Evolutionary conservation across 371 early-diverging fungal genomes (phyloP), one percentile per base, ranked within the genome.

Genomic region (Rhizomucor pusillus): DNA sequence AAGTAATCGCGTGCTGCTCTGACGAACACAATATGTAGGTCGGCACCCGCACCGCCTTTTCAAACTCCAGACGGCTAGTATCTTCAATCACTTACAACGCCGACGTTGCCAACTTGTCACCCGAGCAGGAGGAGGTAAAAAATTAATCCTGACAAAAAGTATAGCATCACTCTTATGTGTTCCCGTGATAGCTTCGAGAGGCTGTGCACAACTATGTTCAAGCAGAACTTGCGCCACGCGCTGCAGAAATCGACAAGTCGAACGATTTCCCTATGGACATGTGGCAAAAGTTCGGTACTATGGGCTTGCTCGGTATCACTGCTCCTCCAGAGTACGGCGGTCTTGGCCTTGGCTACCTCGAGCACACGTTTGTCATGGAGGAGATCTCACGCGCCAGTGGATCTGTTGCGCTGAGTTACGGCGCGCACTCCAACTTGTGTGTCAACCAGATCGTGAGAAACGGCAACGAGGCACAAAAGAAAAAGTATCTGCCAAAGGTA

Each of bases 351-450:
- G 97, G 97, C 46, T 98, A 98, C 69, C 73, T 95, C 41, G 91
- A 90, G 49, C 98, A 98, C 68, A 87, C 88, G 13, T 54, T 98
- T 20, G 92, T 87, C 20, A 95, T 98, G 96, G 96, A 98, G 66
- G 97, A 94, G 63, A 77, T 98, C 56, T 87, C 88, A 5, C 77
- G 95, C 23, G 94, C 92, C 1, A 91, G 92, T 16, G 98, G 92
- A 3, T 85, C 94, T 0, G 95, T 98, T 9, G 98, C 91, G 0
- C 75, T 98, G 36, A 87, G 89, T 57, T 98, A 98, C 69, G 98
- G 96, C 54, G 98, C 98, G 6, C 98, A 98, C 71, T 94, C 94
- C 20, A 98, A 98, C 70, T 74, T 97, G 29, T 96, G 97, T 67
- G 96, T 98, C 41, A 98, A 98, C 77, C 98, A 98, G 69, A 91